Conservation (phyloP, 345 rosid genomes). For the Citrus glauca region DNA sequence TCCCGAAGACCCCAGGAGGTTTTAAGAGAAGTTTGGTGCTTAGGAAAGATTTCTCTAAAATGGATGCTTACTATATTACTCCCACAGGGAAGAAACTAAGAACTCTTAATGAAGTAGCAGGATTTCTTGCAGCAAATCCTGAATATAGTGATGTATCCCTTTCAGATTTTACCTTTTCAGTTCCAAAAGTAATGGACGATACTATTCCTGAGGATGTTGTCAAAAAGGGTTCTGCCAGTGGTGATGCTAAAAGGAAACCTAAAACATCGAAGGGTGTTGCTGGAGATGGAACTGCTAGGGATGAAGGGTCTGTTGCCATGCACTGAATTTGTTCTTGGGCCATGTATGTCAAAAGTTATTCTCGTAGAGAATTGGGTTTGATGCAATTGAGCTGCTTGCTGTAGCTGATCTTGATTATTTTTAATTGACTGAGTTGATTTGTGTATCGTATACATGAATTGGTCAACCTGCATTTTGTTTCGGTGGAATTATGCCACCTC, state of each 20-base stretch:
- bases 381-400: not conserved
- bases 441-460: not conserved
- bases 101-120: constrained; percentile 54
- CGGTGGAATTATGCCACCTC: not conserved
- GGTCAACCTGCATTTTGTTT: not conserved
- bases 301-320: not conserved
- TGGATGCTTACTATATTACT: constrained; percentile 83
- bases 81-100: constrained; percentile 74
- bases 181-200: constrained; percentile 82
- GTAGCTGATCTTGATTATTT: not conserved
- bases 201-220: constrained; percentile 51
- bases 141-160: constrained; percentile 42
- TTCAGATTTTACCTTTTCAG: constrained; percentile 49
- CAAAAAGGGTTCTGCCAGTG: constrained; percentile 28
- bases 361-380: not conserved
- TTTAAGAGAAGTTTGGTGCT: constrained; percentile 73
- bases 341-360: not conserved
- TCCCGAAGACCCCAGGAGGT: constrained; percentile 82
- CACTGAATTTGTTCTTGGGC: not conserved
- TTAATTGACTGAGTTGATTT: not conserved
- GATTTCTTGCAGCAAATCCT: constrained; percentile 58
- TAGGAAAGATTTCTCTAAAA: constrained; percentile 68
- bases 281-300: not conserved
- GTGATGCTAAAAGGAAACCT: constrained; percentile 17
- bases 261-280: constrained; percentile 14